Evolutionary conservation across 495 filamentous ascomycete genomes (phyloP).

Genomic region (Massariosphaeria phaeospora): DNA sequence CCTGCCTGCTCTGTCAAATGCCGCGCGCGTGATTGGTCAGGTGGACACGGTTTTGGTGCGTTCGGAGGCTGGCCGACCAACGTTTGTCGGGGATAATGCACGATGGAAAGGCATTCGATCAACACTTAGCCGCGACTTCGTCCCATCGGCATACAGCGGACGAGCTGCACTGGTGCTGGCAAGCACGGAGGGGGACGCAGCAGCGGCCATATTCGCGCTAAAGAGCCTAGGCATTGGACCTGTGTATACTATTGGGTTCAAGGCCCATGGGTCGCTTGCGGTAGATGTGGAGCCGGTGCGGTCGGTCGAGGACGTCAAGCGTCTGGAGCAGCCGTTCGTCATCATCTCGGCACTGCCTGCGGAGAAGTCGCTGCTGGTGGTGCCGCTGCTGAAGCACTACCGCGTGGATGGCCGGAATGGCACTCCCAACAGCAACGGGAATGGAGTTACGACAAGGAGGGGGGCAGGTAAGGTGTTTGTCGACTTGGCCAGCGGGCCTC

Average conservation of each 20-base stretch:
- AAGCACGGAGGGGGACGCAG: conserved; percentile 62
- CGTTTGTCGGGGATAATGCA: conserved; percentile 69
- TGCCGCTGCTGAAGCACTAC: conserved; percentile 67
- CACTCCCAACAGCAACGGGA: conserved; percentile 34
- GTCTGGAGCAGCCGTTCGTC: conserved; percentile 69
- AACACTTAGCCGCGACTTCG: conserved; percentile 72
- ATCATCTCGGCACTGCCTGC: conserved; percentile 72
- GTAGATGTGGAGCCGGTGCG: conserved; percentile 70
- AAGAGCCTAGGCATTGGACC: conserved; percentile 69
- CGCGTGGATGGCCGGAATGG: conserved; percentile 27
- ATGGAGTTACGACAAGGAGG: conserved; percentile 41
- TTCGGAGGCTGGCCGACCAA: conserved; percentile 32
- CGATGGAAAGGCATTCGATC: conserved; percentile 79
- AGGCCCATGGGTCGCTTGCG: conserved; percentile 58
- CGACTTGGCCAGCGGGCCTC: conserved; percentile 65
- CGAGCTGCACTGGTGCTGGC: conserved; percentile 71
- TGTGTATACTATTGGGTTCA: conserved; percentile 80
- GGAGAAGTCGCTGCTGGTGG: conserved; percentile 74
- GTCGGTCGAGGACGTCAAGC: conserved; percentile 70
- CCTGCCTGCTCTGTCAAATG: conserved; percentile 63
- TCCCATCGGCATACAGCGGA: conserved; percentile 70
- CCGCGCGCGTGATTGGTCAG: conserved; percentile 67
- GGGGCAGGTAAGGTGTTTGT: conserved; percentile 68
- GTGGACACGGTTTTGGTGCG: conserved; percentile 73
- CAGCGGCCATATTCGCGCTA: conserved; percentile 69